Evolutionary conservation across 2,329 filamentous ascomycete genomes (phyloP), one percentile per base, ranked within the genome.

Genomic region (Exophiala xenobiotica): DNA sequence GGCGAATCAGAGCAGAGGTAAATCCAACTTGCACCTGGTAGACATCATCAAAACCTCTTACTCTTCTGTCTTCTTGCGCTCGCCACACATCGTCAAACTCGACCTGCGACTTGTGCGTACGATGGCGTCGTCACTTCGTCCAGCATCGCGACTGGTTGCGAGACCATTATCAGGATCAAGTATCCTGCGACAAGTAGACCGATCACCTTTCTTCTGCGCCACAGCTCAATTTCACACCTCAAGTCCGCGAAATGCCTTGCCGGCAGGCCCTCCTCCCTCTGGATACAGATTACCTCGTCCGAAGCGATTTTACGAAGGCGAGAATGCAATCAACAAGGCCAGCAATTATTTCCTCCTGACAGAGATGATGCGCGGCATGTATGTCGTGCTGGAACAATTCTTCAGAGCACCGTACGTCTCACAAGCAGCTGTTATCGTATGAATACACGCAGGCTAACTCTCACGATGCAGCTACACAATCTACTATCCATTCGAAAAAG

Each of bases 401-500:
- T 97, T 99, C 79, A 81, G 93, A 72, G 90, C 92, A 75, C 91
- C 93, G 88, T 97, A 81, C n/a, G n/a, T n/a, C n/a, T n/a, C n/a
- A n/a, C n/a, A n/a, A n/a, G n/a, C n/a, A n/a, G n/a, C n/a, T n/a
- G n/a, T n/a, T n/a, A n/a, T n/a, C n/a, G n/a, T n/a, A 1, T 23
- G 14, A 39, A 11, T 14, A 23, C 11, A 39, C n/a, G 26, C 11
- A 44, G 24, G 9, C 55, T 49, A 20, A 50, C 16, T 6, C 11
- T 19, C 9, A 9, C 12, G 24, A 11, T 53, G 12, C 65, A 96
- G 91, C 65, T 96, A 97, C 74, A 99, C 93, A 44, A 99, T 99
- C 68, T 96, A 84, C 78, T 99, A 99, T 69, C 93, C 93, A 37
- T 99, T 96, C 74, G 93, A 99, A 72, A 99, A 99, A 81, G 93